These are phyloP conservation scores for Urtica urens DNA, from an alignment of 306 rosid genomes.

Conservation along the genomic window DNA sequence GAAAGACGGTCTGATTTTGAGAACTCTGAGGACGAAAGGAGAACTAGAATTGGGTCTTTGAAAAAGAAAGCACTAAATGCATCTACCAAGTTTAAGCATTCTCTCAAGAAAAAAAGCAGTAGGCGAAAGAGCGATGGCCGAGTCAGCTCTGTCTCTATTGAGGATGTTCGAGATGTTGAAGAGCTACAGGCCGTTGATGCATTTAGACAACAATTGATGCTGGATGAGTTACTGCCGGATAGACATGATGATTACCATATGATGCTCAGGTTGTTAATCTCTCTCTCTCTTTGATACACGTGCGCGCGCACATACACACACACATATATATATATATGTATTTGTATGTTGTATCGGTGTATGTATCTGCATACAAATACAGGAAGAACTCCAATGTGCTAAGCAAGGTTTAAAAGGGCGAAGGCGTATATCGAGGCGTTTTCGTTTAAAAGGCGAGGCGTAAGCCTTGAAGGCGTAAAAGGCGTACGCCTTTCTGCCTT, in stretches of 20 bases:
- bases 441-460: too few relatives aligned
- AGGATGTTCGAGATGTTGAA: constrained; percentile 82
- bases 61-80: constrained; percentile 92
- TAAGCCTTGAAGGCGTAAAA: too few relatives aligned
- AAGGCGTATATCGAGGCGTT: too few relatives aligned
- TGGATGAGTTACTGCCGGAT: constrained; percentile 75
- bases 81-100: constrained; percentile 82
- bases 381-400: too few relatives aligned
- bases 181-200: constrained; percentile 77
- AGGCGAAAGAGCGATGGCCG: constrained; percentile 75
- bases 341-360: background rate
- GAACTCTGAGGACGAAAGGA: constrained; percentile 88
- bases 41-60: constrained; percentile 74
- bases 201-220: constrained; percentile 54
- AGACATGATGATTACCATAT: constrained; percentile 81
- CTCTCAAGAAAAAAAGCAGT: constrained; percentile 79
- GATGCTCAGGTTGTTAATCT: constrained; percentile 59
- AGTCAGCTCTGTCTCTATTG: constrained; percentile 93
- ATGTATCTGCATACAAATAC: background rate
- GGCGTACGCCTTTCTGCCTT: too few relatives aligned
- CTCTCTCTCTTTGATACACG: constrained; percentile 2
- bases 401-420: too few relatives aligned
- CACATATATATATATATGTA: background rate
- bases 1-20: constrained; percentile 92
- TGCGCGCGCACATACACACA: too few relatives aligned